These are phyloP conservation scores for Tuber magnatum DNA, from an alignment of 495 filamentous ascomycete genomes.

Conservation along the genomic window DNA sequence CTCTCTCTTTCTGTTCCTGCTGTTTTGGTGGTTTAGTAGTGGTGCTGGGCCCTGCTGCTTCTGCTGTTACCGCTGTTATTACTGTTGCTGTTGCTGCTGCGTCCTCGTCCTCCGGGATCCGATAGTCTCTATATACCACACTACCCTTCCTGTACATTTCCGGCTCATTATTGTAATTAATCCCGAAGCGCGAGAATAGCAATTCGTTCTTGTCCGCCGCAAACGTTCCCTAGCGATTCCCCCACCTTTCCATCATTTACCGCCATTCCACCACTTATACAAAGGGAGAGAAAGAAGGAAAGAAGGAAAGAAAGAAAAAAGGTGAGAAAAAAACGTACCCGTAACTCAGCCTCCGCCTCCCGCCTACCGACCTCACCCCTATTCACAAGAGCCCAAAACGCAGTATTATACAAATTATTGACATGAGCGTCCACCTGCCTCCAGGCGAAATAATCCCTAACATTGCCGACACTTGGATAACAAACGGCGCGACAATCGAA, in stretches of 20 bases:
- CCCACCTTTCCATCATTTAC: conserved; percentile 46
- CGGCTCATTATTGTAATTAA: conserved; percentile 95
- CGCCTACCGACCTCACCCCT: conserved; percentile 64
- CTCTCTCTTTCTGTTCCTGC: conserved; percentile 32
- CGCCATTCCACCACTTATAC: background rate
- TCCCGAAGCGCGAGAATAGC: conserved; percentile 75
- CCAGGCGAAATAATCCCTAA: conserved; percentile 95
- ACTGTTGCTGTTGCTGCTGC: background rate
- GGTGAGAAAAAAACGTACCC: too few species aligned
- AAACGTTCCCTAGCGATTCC: conserved; percentile 71
- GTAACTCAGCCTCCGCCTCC: conserved; percentile 71
- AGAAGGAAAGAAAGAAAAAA: too few species aligned
- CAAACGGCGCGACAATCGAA: conserved; percentile 89
- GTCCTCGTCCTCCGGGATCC: background rate
- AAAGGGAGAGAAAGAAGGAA: background rate
- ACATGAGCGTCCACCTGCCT: conserved; percentile 92
- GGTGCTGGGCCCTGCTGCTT: background rate
- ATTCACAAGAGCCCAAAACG: conserved; percentile 83
- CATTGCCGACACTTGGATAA: conserved; percentile 69
- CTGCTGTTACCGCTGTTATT: too few species aligned
- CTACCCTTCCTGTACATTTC: conserved; percentile 92
- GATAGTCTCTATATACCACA: conserved; percentile 75
- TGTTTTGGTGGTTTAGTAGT: conserved; percentile 53
- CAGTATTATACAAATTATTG: conserved; percentile 97
- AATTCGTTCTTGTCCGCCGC: conserved; percentile 92